Evolutionary conservation across 2,329 filamentous ascomycete genomes (phyloP).

Genomic region (Esteya vermicola): DNA sequence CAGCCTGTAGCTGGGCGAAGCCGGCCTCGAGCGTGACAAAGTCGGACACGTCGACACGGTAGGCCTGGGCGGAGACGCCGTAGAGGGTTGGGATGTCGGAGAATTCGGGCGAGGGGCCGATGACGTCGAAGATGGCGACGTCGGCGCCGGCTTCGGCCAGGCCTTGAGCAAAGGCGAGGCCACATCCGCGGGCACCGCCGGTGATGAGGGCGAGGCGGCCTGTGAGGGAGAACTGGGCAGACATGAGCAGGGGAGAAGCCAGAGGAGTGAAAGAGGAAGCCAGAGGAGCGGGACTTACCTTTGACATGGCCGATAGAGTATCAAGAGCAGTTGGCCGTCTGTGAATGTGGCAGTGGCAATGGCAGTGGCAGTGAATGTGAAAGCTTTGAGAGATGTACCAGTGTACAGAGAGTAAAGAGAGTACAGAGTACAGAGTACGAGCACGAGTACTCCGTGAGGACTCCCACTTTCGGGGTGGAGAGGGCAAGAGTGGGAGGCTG

Average conservation of each 20-base stretch:
- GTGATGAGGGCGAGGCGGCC: conserved; percentile 52
- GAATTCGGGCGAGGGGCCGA: conserved; percentile 1
- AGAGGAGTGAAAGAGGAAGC: too few species aligned
- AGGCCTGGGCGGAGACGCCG: conserved; percentile 7
- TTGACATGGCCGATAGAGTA: too few species aligned
- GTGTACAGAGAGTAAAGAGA: too few species aligned
- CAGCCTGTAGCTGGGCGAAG: conserved; percentile 3
- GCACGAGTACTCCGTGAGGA: too few species aligned
- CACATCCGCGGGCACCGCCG: conserved; percentile 57
- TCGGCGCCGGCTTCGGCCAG: conserved; percentile 55
- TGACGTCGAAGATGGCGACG: conserved; percentile 8
- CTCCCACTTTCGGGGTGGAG: too few species aligned
- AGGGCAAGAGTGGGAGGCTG: too few species aligned
- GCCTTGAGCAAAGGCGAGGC: conserved; percentile 60
- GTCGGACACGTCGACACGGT: conserved; percentile 7
- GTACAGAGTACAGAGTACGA: too few species aligned
- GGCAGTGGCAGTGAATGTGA: too few species aligned
- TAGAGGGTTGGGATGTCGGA: neutral
- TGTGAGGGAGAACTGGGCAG: conserved; percentile 7
- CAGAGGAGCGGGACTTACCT: neutral
- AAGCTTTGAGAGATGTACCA: too few species aligned
- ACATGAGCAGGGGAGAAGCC: neutral
- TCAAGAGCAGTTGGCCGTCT: too few species aligned
- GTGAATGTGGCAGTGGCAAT: too few species aligned
- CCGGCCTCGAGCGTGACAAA: neutral